Evolutionary conservation across 192 early-diverging fungal species (phyloP).

Genomic region (Linnemannia elongata): DNA sequence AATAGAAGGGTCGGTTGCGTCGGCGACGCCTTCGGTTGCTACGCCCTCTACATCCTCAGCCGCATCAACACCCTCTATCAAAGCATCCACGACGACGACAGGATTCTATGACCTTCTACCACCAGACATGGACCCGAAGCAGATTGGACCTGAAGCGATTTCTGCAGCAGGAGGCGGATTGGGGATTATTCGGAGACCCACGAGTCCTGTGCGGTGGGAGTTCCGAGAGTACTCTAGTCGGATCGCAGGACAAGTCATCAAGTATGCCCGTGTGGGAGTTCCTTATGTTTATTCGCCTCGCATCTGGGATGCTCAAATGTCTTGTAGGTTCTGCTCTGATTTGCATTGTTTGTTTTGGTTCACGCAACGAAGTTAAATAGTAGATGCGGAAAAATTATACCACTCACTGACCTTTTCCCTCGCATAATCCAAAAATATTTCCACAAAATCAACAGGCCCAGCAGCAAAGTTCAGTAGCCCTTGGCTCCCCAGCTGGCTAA

Average conservation of each 20-base stretch:
- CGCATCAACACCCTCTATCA: background rate
- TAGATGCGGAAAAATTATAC: too few relatives aligned
- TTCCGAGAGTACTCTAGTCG: slow-evolving; percentile 80
- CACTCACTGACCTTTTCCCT: too few relatives aligned
- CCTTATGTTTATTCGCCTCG: slow-evolving; percentile 76
- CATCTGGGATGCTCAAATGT: slow-evolving; percentile 84
- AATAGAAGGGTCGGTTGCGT: background rate
- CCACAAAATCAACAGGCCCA: slow-evolving; percentile 54
- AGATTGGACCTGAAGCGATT: slow-evolving; percentile 18
- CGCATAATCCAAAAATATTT: background rate
- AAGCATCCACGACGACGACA: slow-evolving; percentile 4
- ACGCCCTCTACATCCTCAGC: background rate
- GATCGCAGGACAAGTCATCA: slow-evolving; percentile 74
- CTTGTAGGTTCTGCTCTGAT: slow-evolving; percentile 43
- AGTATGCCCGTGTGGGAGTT: slow-evolving; percentile 72
- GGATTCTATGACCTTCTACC: background rate
- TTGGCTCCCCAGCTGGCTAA: slow-evolving; percentile 79
- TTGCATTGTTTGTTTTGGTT: background rate
- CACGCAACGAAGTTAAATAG: background rate
- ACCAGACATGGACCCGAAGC: slow-evolving; percentile 1
- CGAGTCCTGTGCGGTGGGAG: slow-evolving; percentile 67
- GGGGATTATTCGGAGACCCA: background rate
- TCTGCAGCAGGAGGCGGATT: slow-evolving; percentile 22
- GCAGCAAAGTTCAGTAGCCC: slow-evolving; percentile 80
- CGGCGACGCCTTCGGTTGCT: background rate